These are phyloP conservation scores for Picea glauca DNA, from an alignment of 75 land plant species.

Conservation along the genomic window DNA sequence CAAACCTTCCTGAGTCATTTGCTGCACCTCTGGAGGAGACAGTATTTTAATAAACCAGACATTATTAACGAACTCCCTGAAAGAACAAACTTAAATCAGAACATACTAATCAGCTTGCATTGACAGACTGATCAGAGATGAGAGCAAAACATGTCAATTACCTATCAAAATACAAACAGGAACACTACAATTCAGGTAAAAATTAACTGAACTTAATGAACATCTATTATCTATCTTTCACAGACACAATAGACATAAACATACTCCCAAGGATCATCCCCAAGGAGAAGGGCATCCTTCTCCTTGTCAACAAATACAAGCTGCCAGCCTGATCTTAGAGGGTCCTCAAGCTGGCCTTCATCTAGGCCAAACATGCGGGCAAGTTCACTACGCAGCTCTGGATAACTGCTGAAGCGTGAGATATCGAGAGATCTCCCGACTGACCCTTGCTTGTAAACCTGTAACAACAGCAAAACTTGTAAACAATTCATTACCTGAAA, in stretches of 20 bases:
- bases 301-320: conserved; percentile 91
- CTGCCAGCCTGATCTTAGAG: conserved; percentile 96
- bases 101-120: neutral
- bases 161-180: neutral
- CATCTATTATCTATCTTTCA: neutral
- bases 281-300: conserved; percentile 88
- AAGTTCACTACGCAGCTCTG: conserved; percentile 75
- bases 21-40: conserved; percentile 79
- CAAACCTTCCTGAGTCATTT: conserved; percentile 78
- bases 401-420: conserved; percentile 62
- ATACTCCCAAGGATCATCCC: conserved; percentile 93
- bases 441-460: conserved; percentile 83
- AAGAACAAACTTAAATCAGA: neutral
- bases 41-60: conserved; percentile 91
- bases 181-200: neutral
- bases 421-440: conserved; percentile 73
- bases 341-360: conserved; percentile 83
- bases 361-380: conserved; percentile 75
- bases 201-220: neutral
- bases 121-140: neutral
- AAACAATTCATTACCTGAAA: neutral
- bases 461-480: neutral
- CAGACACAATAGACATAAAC: conserved; percentile 18
- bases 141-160: neutral
- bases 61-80: conserved; percentile 92